A percentile compares a stretch with the other conserved stretches of the same genome.
phyloP scores from a whole-genome alignment of 805 yeast species.

The Pichia ethanolica region DNA sequence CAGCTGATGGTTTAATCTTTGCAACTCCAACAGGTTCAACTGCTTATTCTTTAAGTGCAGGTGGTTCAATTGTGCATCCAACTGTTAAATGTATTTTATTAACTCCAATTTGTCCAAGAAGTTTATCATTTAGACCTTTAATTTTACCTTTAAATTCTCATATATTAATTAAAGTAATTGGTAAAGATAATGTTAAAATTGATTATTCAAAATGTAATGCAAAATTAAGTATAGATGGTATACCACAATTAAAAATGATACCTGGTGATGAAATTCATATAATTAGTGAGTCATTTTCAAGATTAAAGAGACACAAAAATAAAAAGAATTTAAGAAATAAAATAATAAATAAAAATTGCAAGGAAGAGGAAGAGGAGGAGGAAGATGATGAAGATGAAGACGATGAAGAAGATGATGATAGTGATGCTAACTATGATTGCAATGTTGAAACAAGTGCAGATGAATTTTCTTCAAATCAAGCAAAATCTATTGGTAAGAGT shows the following conservation, averaged over 20 bases:
- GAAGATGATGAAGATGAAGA: not conserved
- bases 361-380: not conserved
- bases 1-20: conserved; percentile 83
- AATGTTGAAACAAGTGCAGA: too few relatives aligned
- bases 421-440: not conserved
- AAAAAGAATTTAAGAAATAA: too few relatives aligned
- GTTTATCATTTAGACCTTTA: conserved; percentile 83
- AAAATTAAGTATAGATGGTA: conserved; percentile 77
- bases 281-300: conserved; percentile 56
- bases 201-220: conserved; percentile 28
- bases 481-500: conserved; percentile 19
- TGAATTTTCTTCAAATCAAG: too few relatives aligned
- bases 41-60: conserved; percentile 82
- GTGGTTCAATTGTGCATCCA: conserved; percentile 92
- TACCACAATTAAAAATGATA: conserved; percentile 56
- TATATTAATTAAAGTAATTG: conserved; percentile 53
- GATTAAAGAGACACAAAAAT: conserved; percentile 26
- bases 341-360: not conserved
- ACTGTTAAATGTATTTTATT: conserved; percentile 71
- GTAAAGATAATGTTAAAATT: conserved; percentile 32
- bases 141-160: conserved; percentile 74
- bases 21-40: conserved; percentile 95
- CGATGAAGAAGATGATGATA: conserved; percentile 2
- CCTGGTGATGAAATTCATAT: conserved; percentile 80
- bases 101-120: conserved; percentile 89